Base-by-base conservation (phyloP, 805 yeast species). In the Teunomyces kruisii region DNA sequence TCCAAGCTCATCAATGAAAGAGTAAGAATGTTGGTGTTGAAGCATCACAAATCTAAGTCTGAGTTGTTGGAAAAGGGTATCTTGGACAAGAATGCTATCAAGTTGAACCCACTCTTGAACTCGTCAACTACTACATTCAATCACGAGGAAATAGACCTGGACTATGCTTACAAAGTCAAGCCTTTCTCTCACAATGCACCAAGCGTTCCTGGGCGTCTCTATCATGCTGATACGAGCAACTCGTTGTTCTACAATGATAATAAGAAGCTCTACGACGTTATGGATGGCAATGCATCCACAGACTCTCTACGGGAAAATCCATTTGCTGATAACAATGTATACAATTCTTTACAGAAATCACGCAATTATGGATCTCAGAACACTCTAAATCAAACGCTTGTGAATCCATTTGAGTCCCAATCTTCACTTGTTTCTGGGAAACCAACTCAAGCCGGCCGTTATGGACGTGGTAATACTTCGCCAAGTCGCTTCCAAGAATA, bases 1-100 rank as follows among this genome's bases (percentile, higher is more conserved):
- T 81, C 84, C 58, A 55, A 70, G 9, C 71, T 79, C 27, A 81
- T 84, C 42, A 83, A 83, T 57, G 71, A 74, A 26, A 74, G 78
- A 26, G 81, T 86, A 16, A 76, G 81, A 45, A 57, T 62, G 24
- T 61, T 84, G 48, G 83, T 82, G 3, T 63, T 60, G 44, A 67
- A 65, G 44, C 59, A 68, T 52, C 74, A 68, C 55, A 67, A 65
- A 53, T 59, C 73, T 10, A 63, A 61, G 50, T 52, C 51, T 22
- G 68, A 65, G 49, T 58, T 69, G 32, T 52, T 67, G 32, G 58
- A 57, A 19, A 59, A 58, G 44, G 69, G 70, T 6, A 51, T 65
- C 24, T 51, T 65, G 44, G 53, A 62, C 40, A 43, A 46, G 19
- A 33, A 49, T 13, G 64, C 55, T 16, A 58, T 65, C 33, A 55